Percentiles rank a stretch among this genome's conserved stretches.
Conservation (phyloP, 2,329 filamentous ascomycete species). For the Coniochaeta pulveracea region DNA sequence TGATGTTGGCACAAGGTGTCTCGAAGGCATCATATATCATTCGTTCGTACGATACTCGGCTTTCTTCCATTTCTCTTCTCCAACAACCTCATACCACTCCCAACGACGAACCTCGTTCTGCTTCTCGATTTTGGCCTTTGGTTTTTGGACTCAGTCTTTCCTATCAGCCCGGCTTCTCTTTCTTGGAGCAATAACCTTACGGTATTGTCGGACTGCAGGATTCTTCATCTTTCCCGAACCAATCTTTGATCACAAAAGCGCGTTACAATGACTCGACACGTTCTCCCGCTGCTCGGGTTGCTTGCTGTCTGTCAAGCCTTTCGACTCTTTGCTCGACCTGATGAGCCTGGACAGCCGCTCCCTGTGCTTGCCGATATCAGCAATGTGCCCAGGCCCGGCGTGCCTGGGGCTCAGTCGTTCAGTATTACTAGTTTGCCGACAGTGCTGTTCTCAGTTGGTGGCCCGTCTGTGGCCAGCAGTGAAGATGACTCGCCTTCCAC, state of each 20-base stretch:
- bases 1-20: not conserved
- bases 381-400: not conserved
- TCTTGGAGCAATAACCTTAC: constrained; percentile 4
- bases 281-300: not conserved
- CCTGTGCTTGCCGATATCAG: not conserved
- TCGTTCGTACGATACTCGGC: not conserved
- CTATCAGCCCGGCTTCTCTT: not conserved
- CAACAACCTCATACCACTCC: not conserved
- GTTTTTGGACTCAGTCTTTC: constrained; percentile 2
- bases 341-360: not conserved
- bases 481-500: not conserved
- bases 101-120: too few species aligned
- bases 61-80: not conserved
- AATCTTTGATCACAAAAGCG: too few species aligned
- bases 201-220: too few species aligned
- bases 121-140: constrained; percentile 2
- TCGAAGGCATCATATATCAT: not conserved
- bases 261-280: not conserved
- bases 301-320: not conserved
- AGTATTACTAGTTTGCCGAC: not conserved
- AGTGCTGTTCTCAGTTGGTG: not conserved
- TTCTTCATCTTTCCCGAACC: too few species aligned
- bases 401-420: too few species aligned
- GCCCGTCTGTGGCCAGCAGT: not conserved
- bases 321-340: not conserved